Evolutionary conservation across 2,329 filamentous ascomycete genomes (phyloP), one percentile per base, ranked within the genome.

Genomic region (Trichoderma semiorbis): DNA sequence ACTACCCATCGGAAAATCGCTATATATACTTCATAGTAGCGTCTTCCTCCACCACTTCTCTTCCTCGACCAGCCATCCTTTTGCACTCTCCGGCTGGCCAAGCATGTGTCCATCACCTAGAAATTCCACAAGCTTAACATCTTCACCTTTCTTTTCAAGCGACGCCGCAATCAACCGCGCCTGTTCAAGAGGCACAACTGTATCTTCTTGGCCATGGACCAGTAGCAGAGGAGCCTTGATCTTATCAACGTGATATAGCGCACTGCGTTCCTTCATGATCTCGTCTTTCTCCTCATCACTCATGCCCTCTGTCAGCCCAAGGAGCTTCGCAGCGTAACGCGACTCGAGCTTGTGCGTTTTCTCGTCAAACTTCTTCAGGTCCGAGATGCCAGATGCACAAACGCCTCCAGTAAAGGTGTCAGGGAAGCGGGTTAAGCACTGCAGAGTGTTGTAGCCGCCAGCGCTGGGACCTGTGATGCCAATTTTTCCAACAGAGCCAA

Each of bases 141-240:
- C 79, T 1, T 82, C 80, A 0, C 83, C 84, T 2, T 78, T 80
- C 11, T 77, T 74, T 66, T 78, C 77, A 26, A 88, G 80, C n/a
- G 82, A 81, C 53, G 79, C 78, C 11, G 85, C 83, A 77, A 91
- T 87, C 67, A 85, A 82, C 36, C 83, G 79, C 3, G 86, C 86
- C 76, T 91, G 89, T 18, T 83, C 81, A n/a, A 87, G 77, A 0
- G 88, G 89, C 18, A 90, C 89, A 2, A 91, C 84, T 53, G 84
- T 85, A 74, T 91, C 89, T 5, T 79, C 79, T 2, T 82, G 82
- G 0, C 89, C 89, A 26, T 90, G 86, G 6, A 91, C 74, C n/a
- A 91, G 78, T 43, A 90, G 77, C 26, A 91, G 75, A 1, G 87
- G 86, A 2, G 84, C 79, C 50, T 78, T 79, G 69, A 88, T 87